These are phyloP conservation scores for Mrakia frigida DNA, from an alignment of 768 basidiomycete genomes.

Conservation along the genomic window DNA sequence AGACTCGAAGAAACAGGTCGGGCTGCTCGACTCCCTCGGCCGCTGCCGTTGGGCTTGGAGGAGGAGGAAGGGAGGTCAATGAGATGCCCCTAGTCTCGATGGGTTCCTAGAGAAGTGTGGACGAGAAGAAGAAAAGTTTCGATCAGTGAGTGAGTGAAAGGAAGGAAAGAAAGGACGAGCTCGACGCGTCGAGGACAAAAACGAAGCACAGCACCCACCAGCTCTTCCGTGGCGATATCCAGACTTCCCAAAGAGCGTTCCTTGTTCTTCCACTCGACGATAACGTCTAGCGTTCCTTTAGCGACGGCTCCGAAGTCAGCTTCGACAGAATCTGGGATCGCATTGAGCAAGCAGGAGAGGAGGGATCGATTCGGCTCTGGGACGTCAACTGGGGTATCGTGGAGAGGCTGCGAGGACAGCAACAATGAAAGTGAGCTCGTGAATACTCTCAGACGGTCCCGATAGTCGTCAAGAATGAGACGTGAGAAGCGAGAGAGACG, in stretches of 20 bases:
- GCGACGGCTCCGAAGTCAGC: neutral
- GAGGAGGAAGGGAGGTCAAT: neutral
- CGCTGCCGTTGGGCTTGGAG: neutral
- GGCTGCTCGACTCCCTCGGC: neutral
- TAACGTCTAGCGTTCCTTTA: neutral
- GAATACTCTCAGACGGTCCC: too few species aligned
- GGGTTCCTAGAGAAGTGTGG: neutral
- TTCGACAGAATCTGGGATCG: neutral
- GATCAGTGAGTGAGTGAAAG: neutral
- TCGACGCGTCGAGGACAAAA: neutral
- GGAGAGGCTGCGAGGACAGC: neutral
- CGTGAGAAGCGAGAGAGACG: neutral
- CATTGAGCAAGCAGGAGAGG: neutral
- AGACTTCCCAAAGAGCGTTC: neutral
- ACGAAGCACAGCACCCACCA: neutral
- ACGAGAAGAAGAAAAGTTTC: neutral
- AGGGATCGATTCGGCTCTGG: neutral
- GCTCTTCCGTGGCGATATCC: neutral
- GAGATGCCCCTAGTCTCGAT: slow-evolving; percentile 4
- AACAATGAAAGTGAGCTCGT: neutral
- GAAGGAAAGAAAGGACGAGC: neutral
- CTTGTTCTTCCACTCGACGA: slow-evolving; percentile 2
- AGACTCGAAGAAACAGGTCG: neutral
- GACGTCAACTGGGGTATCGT: neutral
- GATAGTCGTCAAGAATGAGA: too few species aligned